A percentile compares a stretch with the other conserved stretches of the same genome.
Conservation (phyloP, 306 rosid genomes). For the Neltuma alba region DNA sequence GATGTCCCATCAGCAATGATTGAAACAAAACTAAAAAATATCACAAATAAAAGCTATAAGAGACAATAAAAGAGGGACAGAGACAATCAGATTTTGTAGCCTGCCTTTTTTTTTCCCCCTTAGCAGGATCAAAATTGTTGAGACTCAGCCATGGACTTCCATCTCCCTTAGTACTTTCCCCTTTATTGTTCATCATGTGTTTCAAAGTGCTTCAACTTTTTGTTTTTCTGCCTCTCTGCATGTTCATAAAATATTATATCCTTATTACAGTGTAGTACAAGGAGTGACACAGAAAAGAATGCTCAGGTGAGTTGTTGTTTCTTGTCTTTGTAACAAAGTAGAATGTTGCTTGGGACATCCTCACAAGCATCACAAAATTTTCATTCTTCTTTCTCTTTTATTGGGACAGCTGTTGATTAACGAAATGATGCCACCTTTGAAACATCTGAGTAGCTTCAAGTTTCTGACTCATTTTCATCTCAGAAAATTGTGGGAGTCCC, state of each 20-base stretch:
- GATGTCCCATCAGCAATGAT: slow-evolving; percentile 19
- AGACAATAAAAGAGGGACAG: not conserved
- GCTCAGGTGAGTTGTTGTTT: slow-evolving; percentile 59
- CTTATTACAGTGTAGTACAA: slow-evolving; percentile 36
- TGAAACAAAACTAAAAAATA: not conserved
- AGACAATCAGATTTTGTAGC: not conserved
- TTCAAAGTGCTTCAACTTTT: slow-evolving; percentile 30
- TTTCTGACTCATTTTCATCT: slow-evolving; percentile 54
- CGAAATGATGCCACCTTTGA: slow-evolving; percentile 30
- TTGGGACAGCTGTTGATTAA: slow-evolving; percentile 50
- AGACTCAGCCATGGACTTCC: slow-evolving; percentile 32
- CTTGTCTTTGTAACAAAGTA: slow-evolving; percentile 82
- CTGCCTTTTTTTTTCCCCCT: not conserved
- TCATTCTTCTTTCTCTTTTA: not conserved
- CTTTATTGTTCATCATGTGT: slow-evolving; percentile 42
- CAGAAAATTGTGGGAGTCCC: slow-evolving; percentile 30
- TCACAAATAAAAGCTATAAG: slow-evolving; percentile 20
- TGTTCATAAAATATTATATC: slow-evolving; percentile 1
- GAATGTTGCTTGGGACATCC: slow-evolving; percentile 65
- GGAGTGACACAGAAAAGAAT: slow-evolving; percentile 34
- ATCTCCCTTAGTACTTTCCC: slow-evolving; percentile 29
- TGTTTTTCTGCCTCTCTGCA: slow-evolving; percentile 14
- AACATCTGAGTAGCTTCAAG: slow-evolving; percentile 69
- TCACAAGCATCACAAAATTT: slow-evolving; percentile 51
- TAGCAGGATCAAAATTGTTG: slow-evolving; percentile 5